These are phyloP conservation scores for Trichosporon sp. DNA, from an alignment of 1,284 basidiomycete species.

Conservation along the genomic window DNA sequence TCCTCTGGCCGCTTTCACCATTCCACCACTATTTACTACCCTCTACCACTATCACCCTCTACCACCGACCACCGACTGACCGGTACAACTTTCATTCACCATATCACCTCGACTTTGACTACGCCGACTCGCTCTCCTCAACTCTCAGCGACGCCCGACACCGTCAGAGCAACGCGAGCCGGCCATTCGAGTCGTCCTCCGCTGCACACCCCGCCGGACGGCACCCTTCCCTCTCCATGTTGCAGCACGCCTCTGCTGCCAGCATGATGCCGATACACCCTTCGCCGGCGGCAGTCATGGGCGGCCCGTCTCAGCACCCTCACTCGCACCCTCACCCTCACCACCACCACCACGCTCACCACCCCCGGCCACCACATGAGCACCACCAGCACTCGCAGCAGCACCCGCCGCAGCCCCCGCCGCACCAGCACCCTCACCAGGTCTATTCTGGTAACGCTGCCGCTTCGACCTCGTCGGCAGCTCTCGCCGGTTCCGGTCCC, in stretches of 20 bases:
- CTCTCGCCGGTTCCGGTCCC: not conserved
- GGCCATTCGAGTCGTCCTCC: not conserved
- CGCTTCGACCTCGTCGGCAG: not conserved
- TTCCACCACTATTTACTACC: not conserved
- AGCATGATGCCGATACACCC: not conserved
- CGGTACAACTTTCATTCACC: not conserved
- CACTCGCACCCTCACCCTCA: too few species aligned
- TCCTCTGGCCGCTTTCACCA: not conserved
- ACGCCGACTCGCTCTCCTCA: not conserved
- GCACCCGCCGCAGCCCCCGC: not conserved
- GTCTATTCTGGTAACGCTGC: not conserved
- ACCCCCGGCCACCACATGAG: not conserved
- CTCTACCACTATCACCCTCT: not conserved
- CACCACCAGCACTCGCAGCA: not conserved
- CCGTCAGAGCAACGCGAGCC: not conserved
- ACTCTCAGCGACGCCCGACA: not conserved
- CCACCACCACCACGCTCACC: not conserved
- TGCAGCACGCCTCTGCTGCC: not conserved
- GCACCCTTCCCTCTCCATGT: not conserved
- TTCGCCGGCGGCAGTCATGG: not conserved
- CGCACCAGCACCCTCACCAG: not conserved
- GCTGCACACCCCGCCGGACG: not conserved
- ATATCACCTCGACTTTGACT: not conserved
- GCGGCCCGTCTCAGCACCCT: not conserved
- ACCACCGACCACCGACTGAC: not conserved